phyloP scores from a whole-genome alignment of 441 rosid genomes.

The Brassica balearica region DNA sequence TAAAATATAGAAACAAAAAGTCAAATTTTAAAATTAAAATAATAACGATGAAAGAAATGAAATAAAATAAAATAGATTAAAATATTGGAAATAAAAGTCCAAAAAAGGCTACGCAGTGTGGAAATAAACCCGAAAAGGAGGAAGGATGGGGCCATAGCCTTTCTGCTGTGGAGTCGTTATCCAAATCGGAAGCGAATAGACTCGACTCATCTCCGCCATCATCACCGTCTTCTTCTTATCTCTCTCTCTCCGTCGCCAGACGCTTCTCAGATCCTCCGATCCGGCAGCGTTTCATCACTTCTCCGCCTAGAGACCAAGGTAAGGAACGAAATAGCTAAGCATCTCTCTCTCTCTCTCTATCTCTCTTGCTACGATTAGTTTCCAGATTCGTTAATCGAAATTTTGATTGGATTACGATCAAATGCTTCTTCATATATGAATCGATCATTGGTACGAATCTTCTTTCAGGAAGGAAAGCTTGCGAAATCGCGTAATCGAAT shows the following conservation, averaged over 20 bases:
- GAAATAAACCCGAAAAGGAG: slow-evolving; percentile 57
- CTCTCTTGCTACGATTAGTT: neutral
- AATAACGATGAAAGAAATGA: no score
- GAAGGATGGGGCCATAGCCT: slow-evolving; percentile 37
- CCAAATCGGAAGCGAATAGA: slow-evolving; percentile 27
- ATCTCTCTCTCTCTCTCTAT: neutral
- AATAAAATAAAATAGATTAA: neutral
- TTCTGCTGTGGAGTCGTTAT: slow-evolving; percentile 37
- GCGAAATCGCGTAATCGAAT: slow-evolving; percentile 28
- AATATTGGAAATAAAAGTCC: slow-evolving; percentile 50
- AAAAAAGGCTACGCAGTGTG: slow-evolving; percentile 50
- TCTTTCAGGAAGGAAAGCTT: slow-evolving; percentile 19
- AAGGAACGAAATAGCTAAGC: neutral
- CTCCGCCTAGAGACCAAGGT: neutral
- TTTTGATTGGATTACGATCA: no score
- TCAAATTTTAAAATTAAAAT: no score
- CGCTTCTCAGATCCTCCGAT: neutral
- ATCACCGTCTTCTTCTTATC: neutral
- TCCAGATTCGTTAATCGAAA: neutral
- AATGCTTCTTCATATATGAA: neutral
- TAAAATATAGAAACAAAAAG: no score
- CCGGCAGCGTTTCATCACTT: neutral
- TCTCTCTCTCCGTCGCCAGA: neutral
- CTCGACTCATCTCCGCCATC: neutral
- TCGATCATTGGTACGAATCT: slow-evolving; percentile 13